Evolutionary conservation across 352 stramenopile species (phyloP).

Genomic region (Pythium phragmiticola): DNA sequence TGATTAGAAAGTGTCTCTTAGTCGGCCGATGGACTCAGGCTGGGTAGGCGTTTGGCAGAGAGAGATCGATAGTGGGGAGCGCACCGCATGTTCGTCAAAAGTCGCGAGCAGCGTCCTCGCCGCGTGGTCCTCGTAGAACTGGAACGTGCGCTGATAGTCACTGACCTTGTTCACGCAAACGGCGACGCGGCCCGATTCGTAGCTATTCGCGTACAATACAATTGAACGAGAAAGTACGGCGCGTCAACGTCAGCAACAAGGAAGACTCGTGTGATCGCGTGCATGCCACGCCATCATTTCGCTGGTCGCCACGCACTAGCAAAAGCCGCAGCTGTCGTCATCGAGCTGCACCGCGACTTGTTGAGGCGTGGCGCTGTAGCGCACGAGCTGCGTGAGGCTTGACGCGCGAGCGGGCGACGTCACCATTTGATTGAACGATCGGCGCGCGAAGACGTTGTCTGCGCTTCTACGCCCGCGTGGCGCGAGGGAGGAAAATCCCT

Average conservation of each 20-base stretch:
- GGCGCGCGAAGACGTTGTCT: not conserved
- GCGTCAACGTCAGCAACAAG: not conserved
- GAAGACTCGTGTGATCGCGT: not conserved
- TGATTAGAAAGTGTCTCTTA: not conserved
- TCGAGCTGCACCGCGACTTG: constrained; percentile 59
- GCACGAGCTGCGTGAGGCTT: constrained; percentile 23
- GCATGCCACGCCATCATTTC: not conserved
- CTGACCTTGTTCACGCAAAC: constrained; percentile 75
- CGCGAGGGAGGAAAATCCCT: not conserved
- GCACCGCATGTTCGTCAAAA: constrained; percentile 69
- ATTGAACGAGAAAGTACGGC: constrained; percentile 1
- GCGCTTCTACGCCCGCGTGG: not conserved
- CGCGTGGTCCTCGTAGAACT: constrained; percentile 71
- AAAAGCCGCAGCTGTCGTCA: constrained; percentile 60
- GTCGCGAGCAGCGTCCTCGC: constrained; percentile 55
- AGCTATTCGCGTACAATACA: constrained; percentile 28
- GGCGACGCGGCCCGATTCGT: constrained; percentile 61
- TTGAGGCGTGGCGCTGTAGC: constrained; percentile 38
- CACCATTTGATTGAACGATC: constrained; percentile 5
- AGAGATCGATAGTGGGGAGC: not conserved
- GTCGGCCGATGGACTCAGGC: not conserved
- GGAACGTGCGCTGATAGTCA: constrained; percentile 54
- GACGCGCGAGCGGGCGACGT: not conserved
- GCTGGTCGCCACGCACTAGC: constrained; percentile 46
- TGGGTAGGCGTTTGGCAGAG: constrained; percentile 3